Percentiles rank a stretch among this genome's conserved stretches.
These are phyloP conservation scores for Waltergamsia citrina DNA, from an alignment of 2,329 filamentous ascomycete species.

Conservation along the genomic window DNA sequence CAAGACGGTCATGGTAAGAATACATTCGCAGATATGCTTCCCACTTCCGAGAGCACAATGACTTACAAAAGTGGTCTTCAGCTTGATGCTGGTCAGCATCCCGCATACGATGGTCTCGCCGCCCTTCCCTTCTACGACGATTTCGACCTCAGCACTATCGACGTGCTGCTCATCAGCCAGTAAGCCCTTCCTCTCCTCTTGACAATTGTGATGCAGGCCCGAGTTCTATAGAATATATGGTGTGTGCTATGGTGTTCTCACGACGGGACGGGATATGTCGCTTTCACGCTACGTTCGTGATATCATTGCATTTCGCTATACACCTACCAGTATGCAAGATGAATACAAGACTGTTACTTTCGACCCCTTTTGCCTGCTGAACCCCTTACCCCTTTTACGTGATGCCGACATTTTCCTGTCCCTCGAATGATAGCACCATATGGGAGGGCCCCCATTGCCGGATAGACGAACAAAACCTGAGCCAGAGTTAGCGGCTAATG, in stretches of 20 bases:
- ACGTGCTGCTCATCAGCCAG: conserved; percentile 97
- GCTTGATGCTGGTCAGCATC: conserved; percentile 96
- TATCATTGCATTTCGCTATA: conserved; percentile 5
- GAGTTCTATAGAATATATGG: background rate
- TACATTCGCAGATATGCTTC: no score
- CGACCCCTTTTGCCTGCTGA: conserved; percentile 7
- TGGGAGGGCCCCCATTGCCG: no score
- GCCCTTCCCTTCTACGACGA: conserved; percentile 96
- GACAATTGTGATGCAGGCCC: background rate
- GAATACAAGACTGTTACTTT: conserved; percentile 25
- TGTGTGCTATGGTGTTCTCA: conserved; percentile 10
- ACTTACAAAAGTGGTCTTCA: conserved; percentile 22
- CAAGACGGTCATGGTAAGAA: conserved; percentile 88
- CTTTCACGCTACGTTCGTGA: conserved; percentile 1
- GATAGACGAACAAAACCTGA: no score
- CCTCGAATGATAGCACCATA: conserved; percentile 1
- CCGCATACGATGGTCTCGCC: conserved; percentile 88
- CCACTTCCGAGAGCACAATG: background rate
- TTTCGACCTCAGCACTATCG: conserved; percentile 94
- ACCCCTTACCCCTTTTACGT: conserved; percentile 2
- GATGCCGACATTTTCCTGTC: conserved; percentile 3
- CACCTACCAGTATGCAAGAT: conserved; percentile 20
- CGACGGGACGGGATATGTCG: conserved; percentile 12
- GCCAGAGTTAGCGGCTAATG: no score
- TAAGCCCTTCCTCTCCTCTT: conserved; percentile 45